Percentiles rank a stretch among this genome's conserved stretches.
Conservation (phyloP, 345 rosid genomes). For the Nephelium lappaceum region DNA sequence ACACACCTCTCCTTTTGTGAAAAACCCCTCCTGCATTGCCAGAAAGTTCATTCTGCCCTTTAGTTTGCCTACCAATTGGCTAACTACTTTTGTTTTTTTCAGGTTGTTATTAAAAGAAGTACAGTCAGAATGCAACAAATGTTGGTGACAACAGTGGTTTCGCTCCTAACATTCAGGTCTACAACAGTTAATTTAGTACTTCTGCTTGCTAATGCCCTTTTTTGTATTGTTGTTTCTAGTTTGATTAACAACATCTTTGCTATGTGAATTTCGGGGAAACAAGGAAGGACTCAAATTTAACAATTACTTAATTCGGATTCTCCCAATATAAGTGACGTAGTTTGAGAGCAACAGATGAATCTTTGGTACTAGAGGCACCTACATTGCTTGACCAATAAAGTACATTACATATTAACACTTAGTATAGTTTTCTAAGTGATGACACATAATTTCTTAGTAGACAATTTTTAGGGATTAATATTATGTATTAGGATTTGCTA, state of each 20-base stretch:
- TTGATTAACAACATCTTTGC: background rate
- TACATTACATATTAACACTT: too few relatives aligned
- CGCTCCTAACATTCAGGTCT: conserved; percentile 95
- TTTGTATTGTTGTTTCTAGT: conserved; percentile 5
- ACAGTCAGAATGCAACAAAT: conserved; percentile 98
- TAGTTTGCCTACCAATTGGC: background rate
- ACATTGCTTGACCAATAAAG: too few relatives aligned
- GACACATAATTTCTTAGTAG: too few relatives aligned
- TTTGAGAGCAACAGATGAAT: too few relatives aligned
- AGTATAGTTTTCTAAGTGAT: too few relatives aligned
- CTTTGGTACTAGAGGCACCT: too few relatives aligned
- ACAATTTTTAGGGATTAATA: too few relatives aligned
- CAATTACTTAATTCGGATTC: too few relatives aligned
- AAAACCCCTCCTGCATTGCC: background rate
- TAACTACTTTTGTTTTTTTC: background rate
- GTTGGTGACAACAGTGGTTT: conserved; percentile 99
- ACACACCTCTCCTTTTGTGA: background rate
- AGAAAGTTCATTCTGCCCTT: background rate
- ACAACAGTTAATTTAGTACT: background rate
- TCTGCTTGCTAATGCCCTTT: background rate
- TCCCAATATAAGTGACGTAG: too few relatives aligned
- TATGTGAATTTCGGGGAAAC: conserved; percentile 62
- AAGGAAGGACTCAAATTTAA: conserved; percentile 85
- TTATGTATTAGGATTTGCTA: too few relatives aligned
- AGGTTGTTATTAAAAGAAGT: conserved; percentile 90